These are phyloP conservation scores for Apiospora saccharicola DNA, from an alignment of 2,329 filamentous ascomycete species.

Conservation along the genomic window DNA sequence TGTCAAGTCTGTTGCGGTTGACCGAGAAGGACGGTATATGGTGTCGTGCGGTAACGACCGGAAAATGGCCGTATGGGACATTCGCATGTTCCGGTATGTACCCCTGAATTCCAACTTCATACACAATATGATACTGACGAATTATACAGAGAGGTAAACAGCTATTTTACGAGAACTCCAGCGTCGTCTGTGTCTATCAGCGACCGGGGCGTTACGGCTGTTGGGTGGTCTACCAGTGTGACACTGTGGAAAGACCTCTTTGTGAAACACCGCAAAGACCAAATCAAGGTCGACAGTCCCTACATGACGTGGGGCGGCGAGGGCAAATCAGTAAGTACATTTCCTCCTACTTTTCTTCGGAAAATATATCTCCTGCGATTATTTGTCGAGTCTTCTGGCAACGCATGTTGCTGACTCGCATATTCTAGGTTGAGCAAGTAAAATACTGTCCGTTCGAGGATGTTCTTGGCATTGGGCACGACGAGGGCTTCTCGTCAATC, in stretches of 20 bases:
- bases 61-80: conserved; percentile 95
- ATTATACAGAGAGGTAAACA: conserved; percentile 76
- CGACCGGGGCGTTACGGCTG: conserved; percentile 85
- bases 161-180: conserved; percentile 83
- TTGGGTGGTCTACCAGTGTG: conserved; percentile 89
- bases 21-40: conserved; percentile 75
- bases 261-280: conserved; percentile 72
- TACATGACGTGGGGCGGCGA: conserved; percentile 96
- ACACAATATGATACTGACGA: not conserved
- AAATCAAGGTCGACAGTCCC: conserved; percentile 82
- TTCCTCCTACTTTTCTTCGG: not conserved
- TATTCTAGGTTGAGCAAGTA: conserved; percentile 71
- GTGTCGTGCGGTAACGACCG: conserved; percentile 89
- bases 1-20: conserved; percentile 83
- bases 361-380: not conserved
- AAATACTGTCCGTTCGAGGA: conserved; percentile 97
- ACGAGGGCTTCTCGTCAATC: conserved; percentile 86
- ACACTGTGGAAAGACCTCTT: conserved; percentile 94
- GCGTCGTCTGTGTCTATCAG: conserved; percentile 87
- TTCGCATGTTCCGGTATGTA: conserved; percentile 80
- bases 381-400: not conserved
- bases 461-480: conserved; percentile 84
- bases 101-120: too few relatives aligned
- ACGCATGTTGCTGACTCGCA: not conserved
- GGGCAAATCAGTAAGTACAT: conserved; percentile 60